Evolutionary conservation across 2,329 filamentous ascomycete genomes (phyloP).

Genomic region (Verticillium tricorpus): DNA sequence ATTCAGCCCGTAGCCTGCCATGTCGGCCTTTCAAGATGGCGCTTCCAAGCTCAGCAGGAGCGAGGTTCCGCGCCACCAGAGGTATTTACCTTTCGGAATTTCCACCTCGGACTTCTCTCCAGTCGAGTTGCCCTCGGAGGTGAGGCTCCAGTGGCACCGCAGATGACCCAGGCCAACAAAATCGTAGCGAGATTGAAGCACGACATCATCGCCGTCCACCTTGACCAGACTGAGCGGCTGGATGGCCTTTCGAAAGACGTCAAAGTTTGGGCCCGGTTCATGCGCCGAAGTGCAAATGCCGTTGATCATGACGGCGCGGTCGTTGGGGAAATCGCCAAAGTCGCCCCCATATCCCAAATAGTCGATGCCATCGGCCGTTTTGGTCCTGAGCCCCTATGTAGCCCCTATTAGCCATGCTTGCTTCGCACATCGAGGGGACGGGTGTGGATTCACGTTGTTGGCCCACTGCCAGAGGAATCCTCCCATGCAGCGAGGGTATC

Average conservation of each 20-base stretch:
- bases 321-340: constrained; percentile 57
- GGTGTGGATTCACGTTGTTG: constrained; percentile 41
- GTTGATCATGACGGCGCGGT: constrained; percentile 55
- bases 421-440: background rate
- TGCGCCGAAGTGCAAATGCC: constrained; percentile 48
- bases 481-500: constrained; percentile 47
- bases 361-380: constrained; percentile 34
- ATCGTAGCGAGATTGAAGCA: constrained; percentile 50
- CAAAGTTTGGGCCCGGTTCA: constrained; percentile 44
- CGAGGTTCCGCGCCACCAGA: background rate
- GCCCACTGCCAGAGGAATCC: constrained; percentile 64
- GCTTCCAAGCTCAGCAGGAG: constrained; percentile 27
- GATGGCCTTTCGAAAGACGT: constrained; percentile 54
- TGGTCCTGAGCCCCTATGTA: constrained; percentile 35
- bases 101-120: too few species aligned
- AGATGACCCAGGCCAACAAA: constrained; percentile 21
- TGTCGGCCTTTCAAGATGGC: too few species aligned
- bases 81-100: too few species aligned
- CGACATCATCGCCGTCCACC: constrained; percentile 35
- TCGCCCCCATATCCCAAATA: constrained; percentile 58
- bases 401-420: too few species aligned
- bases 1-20: too few species aligned
- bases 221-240: constrained; percentile 51
- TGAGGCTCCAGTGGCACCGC: too few species aligned
- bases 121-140: too few species aligned